Conservation (phyloP, 257 asterid species). For the Ocimum tenuiflorum region DNA sequence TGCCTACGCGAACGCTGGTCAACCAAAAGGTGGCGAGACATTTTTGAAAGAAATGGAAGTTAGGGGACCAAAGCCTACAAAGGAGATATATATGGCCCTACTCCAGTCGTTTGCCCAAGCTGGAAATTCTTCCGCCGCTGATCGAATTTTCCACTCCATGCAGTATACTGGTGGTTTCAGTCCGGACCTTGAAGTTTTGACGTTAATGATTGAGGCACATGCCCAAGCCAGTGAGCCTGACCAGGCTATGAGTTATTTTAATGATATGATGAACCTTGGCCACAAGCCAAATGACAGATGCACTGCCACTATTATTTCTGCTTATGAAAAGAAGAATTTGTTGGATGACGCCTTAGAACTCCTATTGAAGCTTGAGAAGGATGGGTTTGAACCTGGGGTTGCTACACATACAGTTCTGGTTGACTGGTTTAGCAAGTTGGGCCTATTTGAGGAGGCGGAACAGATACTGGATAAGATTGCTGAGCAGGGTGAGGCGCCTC, state of each 20-base stretch:
- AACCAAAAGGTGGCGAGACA: conserved; percentile 33
- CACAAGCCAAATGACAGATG: conserved; percentile 75
- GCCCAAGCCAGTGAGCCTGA: conserved; percentile 30
- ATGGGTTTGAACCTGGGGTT: conserved; percentile 67
- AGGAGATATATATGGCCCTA: conserved; percentile 59
- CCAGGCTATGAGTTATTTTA: conserved; percentile 44
- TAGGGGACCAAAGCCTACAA: conserved; percentile 40
- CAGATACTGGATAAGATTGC: conserved; percentile 65
- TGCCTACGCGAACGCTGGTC: conserved; percentile 59
- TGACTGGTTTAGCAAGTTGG: conserved; percentile 68
- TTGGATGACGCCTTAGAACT: conserved; percentile 60
- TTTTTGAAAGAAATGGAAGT: conserved; percentile 56
- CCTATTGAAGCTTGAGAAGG: conserved; percentile 60
- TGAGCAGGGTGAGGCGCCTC: conserved; percentile 67
- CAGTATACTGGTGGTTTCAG: conserved; percentile 48
- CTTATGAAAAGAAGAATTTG: conserved; percentile 46
- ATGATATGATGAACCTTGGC: conserved; percentile 48
- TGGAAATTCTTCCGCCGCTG: conserved; percentile 37
- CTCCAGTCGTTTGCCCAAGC: conserved; percentile 41
- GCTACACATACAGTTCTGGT: conserved; percentile 58
- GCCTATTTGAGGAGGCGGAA: conserved; percentile 75
- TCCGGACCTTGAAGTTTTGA: conserved; percentile 41
- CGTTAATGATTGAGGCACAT: conserved; percentile 57
- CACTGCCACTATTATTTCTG: conserved; percentile 54
- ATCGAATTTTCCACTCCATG: conserved; percentile 38